These are phyloP conservation scores for Globisporangium apiculatum DNA, from an alignment of 352 stramenopile species.

Conservation along the genomic window DNA sequence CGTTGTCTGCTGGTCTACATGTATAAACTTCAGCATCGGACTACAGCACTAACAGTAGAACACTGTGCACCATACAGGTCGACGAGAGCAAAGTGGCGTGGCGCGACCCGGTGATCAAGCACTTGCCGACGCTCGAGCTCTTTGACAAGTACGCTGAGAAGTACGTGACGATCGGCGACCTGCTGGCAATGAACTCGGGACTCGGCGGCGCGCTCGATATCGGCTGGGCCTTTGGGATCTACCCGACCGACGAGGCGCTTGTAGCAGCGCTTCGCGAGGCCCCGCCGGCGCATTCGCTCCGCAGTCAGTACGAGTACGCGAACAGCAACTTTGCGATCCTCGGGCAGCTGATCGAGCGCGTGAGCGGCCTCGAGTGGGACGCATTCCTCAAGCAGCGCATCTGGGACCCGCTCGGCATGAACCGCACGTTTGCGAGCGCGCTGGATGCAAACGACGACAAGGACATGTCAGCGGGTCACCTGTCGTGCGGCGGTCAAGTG, in stretches of 20 bases:
- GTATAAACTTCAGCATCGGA: neutral
- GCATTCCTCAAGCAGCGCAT: constrained; percentile 39
- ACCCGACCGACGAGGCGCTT: constrained; percentile 27
- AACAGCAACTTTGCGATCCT: constrained; percentile 62
- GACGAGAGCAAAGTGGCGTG: constrained; percentile 48
- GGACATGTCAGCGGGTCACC: constrained; percentile 39
- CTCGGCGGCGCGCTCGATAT: constrained; percentile 22
- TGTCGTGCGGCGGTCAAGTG: constrained; percentile 32
- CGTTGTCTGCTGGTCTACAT: neutral
- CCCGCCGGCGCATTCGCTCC: constrained; percentile 32
- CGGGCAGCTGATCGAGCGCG: constrained; percentile 45
- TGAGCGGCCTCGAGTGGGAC: constrained; percentile 41
- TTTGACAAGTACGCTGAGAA: constrained; percentile 53
- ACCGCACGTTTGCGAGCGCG: constrained; percentile 35
- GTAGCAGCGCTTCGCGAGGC: constrained; percentile 29
- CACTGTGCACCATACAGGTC: constrained; percentile 11
- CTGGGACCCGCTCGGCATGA: constrained; percentile 53
- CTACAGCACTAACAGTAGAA: neutral
- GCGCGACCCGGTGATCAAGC: constrained; percentile 46
- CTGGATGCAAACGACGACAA: constrained; percentile 18
- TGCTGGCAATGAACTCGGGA: constrained; percentile 59
- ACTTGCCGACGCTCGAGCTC: constrained; percentile 40
- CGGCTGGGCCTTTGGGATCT: constrained; percentile 23
- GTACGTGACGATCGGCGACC: constrained; percentile 40
- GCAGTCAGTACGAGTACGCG: constrained; percentile 45